These are phyloP conservation scores for Saccharomyces hybrid DNA, from an alignment of 1,139 yeast species.

Conservation along the genomic window DNA sequence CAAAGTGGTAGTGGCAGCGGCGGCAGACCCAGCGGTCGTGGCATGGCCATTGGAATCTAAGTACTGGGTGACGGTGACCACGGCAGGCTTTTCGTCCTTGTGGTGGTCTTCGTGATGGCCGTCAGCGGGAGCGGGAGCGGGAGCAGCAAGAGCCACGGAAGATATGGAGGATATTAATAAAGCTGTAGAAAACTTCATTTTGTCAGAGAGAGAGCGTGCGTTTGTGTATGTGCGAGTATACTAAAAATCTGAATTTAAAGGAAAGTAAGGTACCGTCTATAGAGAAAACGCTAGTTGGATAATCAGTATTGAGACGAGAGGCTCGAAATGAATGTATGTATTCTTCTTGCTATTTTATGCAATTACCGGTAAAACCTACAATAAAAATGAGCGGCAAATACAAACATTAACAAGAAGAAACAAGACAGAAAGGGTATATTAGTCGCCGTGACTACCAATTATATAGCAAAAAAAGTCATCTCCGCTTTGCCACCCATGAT, in stretches of 20 bases:
- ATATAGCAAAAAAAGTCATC: neutral
- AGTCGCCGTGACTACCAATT: neutral
- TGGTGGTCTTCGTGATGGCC: slow-evolving; percentile 47
- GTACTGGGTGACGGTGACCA: slow-evolving; percentile 46
- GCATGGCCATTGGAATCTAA: slow-evolving; percentile 37
- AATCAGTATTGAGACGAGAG: neutral
- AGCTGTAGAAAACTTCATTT: slow-evolving; percentile 15
- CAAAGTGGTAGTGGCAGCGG: slow-evolving; percentile 17
- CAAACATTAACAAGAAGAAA: neutral
- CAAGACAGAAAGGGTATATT: neutral
- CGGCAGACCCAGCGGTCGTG: slow-evolving; percentile 14
- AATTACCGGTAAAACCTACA: neutral
- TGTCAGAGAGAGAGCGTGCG: neutral
- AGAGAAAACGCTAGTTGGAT: slow-evolving; percentile 2
- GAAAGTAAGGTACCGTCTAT: neutral
- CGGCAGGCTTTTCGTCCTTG: slow-evolving; percentile 31
- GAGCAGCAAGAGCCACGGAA: slow-evolving; percentile 14
- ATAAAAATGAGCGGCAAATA: neutral
- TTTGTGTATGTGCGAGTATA: neutral
- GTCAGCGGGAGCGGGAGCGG: slow-evolving; percentile 32
- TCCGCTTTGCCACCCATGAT: neutral
- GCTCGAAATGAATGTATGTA: neutral
- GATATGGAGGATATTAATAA: slow-evolving; percentile 6
- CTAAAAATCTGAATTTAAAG: neutral
- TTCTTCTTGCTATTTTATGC: neutral